Evolutionary conservation across 2,329 filamentous ascomycete genomes (phyloP), one percentile per base, ranked within the genome.

Genomic region (Gliomastix tumulicola): DNA sequence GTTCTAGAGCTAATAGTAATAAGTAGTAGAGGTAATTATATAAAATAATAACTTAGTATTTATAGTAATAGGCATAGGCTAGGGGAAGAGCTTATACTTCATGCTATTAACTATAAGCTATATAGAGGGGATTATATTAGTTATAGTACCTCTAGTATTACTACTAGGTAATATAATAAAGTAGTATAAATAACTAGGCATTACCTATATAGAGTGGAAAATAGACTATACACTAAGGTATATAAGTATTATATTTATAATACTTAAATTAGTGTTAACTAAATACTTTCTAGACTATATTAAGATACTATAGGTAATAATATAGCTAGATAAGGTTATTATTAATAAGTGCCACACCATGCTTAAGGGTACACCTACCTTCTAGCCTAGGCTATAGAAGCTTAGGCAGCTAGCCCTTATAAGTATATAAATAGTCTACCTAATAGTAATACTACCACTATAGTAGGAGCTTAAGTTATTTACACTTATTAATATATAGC

Each of bases 1-100:
- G 17, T 35, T 35, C 21, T 35, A 18, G 13, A 16, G 16, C 17
- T 22, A 35, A 18, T 35, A 35, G 21, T 35, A 25, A 21, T 22
- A 35, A 12, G 16, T 19, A 16, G 18, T 35, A 16, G 16, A 35
- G 21, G 13, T 27, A 35, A 35, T 35, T 35, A 35, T 34, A 21
- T 19, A 19, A 19, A 34, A 34, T 34, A 34, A 19, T 9, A 34
- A 18, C 19, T 15, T 19, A 12, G 15, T 34, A 12, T 12, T 34
- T 19, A 34, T 34, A 16, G 19, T 34, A 21, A 34, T 34, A 21
- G 18, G 18, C 16, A 34, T 15, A 18, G 19, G 15, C 20, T 7
- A 19, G 9, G n/a, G 22, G 9, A 25, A 25, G 22, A 25, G 22
- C 22, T n/a, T 25, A 9, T 25, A n/a, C n/a, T 25, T 25, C n/a